These are phyloP conservation scores for barley (Hordeum vulgare) DNA, from an alignment of 176 grass and related monocot genomes.

Conservation along the genomic window DNA sequence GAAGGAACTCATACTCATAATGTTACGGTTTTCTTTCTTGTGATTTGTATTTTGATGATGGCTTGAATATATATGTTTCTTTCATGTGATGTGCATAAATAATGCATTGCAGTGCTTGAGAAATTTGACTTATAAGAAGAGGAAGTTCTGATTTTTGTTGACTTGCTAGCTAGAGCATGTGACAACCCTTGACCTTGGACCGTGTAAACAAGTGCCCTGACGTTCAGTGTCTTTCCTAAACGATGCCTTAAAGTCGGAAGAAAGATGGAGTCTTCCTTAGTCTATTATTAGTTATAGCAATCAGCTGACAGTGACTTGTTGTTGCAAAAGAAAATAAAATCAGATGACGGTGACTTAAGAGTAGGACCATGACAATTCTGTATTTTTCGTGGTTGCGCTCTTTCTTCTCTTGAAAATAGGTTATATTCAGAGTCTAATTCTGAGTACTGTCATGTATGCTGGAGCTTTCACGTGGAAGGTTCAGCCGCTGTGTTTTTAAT, in stretches of 20 bases:
- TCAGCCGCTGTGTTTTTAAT: constrained; percentile 4
- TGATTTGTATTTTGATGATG: not conserved
- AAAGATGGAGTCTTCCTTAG: constrained; percentile 11
- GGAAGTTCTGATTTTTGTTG: not conserved
- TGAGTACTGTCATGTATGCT: not conserved
- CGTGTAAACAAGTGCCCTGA: not conserved
- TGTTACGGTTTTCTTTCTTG: not conserved
- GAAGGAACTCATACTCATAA: not conserved
- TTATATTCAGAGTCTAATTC: not conserved
- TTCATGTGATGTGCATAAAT: not conserved
- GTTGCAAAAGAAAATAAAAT: not conserved
- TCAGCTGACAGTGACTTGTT: constrained; percentile 21
- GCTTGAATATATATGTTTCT: not conserved
- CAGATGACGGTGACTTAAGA: constrained; percentile 15
- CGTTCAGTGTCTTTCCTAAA: not conserved
- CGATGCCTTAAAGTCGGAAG: not conserved
- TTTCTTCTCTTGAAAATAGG: not conserved
- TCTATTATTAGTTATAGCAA: constrained; percentile 9
- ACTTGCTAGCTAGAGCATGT: constrained; percentile 3
- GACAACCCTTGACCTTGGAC: constrained; percentile 3
- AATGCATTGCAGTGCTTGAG: not conserved
- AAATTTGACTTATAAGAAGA: not conserved
- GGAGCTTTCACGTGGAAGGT: constrained; percentile 20
- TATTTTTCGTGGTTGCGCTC: not conserved
- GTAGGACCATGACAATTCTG: not conserved